Conservation (phyloP, 2,329 filamentous ascomycete species). For the Hirsutella thompsonii region DNA sequence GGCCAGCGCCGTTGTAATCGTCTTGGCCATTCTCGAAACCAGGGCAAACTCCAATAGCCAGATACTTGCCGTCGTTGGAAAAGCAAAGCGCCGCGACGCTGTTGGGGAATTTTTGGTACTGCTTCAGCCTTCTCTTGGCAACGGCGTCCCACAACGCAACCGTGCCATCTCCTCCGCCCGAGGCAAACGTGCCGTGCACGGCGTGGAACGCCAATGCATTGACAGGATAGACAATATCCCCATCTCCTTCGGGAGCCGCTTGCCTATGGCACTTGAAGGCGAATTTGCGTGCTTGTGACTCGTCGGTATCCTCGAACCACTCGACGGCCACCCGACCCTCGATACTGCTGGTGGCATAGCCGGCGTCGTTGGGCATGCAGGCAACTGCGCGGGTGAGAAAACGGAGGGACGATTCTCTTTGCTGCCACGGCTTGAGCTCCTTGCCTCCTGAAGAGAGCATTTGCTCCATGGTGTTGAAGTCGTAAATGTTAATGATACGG, state of each 20-base stretch:
- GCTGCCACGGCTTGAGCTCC: constrained; percentile 71
- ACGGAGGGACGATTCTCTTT: constrained; percentile 85
- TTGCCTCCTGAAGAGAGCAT: constrained; percentile 32
- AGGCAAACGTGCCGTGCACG: constrained; percentile 71
- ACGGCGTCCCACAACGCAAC: constrained; percentile 91
- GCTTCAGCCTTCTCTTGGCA: constrained; percentile 77
- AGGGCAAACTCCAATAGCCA: constrained; percentile 72
- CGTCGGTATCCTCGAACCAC: constrained; percentile 85
- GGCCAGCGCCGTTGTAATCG: constrained; percentile 58
- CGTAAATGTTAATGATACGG: constrained; percentile 89
- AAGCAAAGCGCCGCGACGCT: constrained; percentile 70
- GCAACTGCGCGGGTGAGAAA: constrained; percentile 90
- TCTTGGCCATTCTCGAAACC: constrained; percentile 83
- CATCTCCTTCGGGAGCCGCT: constrained; percentile 45
- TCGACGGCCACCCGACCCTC: constrained; percentile 94
- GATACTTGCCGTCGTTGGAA: constrained; percentile 59
- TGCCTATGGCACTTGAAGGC: constrained; percentile 98
- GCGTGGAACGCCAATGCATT: constrained; percentile 86
- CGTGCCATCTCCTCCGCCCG: constrained; percentile 78
- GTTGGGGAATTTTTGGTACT: constrained; percentile 74
- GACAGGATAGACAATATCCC: constrained; percentile 81
- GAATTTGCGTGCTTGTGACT: constrained; percentile 87
- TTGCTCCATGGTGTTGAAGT: constrained; percentile 54
- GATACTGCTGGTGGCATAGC: constrained; percentile 85
- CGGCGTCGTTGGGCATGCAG: constrained; percentile 93